Base-by-base conservation (phyloP, 106 monocot species). In the Vanilla planifolia region DNA sequence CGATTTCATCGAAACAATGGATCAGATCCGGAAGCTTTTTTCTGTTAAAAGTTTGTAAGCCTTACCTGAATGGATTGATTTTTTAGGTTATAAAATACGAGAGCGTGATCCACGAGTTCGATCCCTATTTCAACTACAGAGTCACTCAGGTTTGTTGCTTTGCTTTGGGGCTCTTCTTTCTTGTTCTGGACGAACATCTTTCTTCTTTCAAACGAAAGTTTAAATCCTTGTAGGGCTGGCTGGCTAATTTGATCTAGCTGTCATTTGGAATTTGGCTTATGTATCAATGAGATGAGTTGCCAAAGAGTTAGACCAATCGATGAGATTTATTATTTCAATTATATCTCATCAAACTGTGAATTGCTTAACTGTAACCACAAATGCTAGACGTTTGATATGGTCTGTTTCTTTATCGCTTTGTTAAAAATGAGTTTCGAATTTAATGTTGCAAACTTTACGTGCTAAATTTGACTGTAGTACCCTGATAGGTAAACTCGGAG, bases 121-220 rank as follows among this genome's bases (percentile, higher is more conserved):
- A 95, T 84, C 95, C 95, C 0, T 95, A 95, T 83, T 95, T 95
- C 80, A 95, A 95, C 57, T 95, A 90, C 80, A 69, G 95, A 70
- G 95, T 95, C 66, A 90, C 95, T 48, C 90, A 95, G 95, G 94
- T 94, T 56, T 51, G 69, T 19, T 61, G 36, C 23, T 3, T 48
- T 58, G 20, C 1, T n/a, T n/a, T 15, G 28, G 33, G 5, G 20
- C 1, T 36, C 35, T 53, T 17, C 16, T 53, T 32, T 53, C 52
- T 52, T 52, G 6, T 30, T 3, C 6, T 4, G 4, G 15, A 15
- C 29, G 26, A 29, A 1, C n/a, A n/a, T 52, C 26, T n/a, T 29
- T 29, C 16, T 52, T 32, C 53, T n/a, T 9, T 26, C 14, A 15
- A 53, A 29, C 3, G 1, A 29, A 16, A 6, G 27, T 53, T 53